phyloP scores from a whole-genome alignment of 1,284 basidiomycete genomes.

The Ustilago shanxiensis region DNA sequence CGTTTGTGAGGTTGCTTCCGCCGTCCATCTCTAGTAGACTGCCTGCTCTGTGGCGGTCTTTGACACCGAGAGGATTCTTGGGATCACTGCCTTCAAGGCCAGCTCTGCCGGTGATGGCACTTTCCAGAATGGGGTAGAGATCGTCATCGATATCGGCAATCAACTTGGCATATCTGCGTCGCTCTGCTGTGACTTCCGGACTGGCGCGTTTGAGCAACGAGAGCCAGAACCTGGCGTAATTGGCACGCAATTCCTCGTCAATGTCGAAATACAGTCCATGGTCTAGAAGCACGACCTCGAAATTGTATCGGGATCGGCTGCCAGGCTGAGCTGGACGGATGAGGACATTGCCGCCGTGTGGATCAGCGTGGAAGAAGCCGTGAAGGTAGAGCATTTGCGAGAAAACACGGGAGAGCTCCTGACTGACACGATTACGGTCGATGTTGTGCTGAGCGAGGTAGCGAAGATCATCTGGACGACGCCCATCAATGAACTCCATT shows the following conservation, averaged over 20 bases:
- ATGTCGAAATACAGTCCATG: constrained; percentile 70
- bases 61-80: constrained; percentile 63
- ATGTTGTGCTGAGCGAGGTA: constrained; percentile 88
- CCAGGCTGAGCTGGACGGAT: constrained; percentile 74
- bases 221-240: constrained; percentile 69
- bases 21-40: constrained; percentile 64
- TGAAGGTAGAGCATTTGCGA: constrained; percentile 96
- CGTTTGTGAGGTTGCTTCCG: constrained; percentile 54
- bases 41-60: constrained; percentile 55
- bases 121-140: constrained; percentile 68
- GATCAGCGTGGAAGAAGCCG: constrained; percentile 75
- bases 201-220: constrained; percentile 62
- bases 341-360: constrained; percentile 81
- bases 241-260: constrained; percentile 62
- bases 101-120: constrained; percentile 67
- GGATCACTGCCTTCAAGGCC: constrained; percentile 68
- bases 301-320: constrained; percentile 66
- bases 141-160: constrained; percentile 69
- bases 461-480: constrained; percentile 86
- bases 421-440: constrained; percentile 90
- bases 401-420: constrained; percentile 82
- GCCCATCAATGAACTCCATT: constrained; percentile 91
- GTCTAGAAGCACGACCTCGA: constrained; percentile 68
- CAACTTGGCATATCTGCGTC: constrained; percentile 64
- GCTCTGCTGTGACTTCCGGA: constrained; percentile 58